phyloP scores from a whole-genome alignment of 768 basidiomycete species.

The Kwoniella shandongensis region DNA sequence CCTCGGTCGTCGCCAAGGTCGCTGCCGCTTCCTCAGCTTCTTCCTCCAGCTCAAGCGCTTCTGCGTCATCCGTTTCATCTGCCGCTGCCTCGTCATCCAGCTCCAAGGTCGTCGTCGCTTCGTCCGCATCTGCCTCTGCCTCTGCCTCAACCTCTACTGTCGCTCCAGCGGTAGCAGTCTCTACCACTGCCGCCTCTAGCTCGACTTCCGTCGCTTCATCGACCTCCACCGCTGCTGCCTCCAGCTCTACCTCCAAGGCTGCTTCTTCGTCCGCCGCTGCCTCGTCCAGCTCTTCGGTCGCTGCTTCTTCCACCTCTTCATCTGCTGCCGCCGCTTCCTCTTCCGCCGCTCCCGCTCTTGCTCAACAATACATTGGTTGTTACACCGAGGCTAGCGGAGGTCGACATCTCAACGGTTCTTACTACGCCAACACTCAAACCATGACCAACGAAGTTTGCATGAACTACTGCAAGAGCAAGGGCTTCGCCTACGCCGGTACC shows the following conservation, averaged over 20 bases:
- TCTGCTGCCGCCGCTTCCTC: constrained; percentile 9
- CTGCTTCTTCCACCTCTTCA: constrained; percentile 1
- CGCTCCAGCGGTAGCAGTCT: constrained; percentile 13
- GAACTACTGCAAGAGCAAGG: constrained; percentile 59
- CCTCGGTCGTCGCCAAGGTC: not conserved
- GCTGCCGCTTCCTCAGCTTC: constrained; percentile 13
- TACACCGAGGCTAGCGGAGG: constrained; percentile 13
- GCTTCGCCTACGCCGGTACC: constrained; percentile 67
- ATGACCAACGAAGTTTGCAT: constrained; percentile 61
- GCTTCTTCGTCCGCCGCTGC: not conserved
- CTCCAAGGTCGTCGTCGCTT: constrained; percentile 1
- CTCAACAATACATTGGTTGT: constrained; percentile 15
- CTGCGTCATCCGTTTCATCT: constrained; percentile 7
- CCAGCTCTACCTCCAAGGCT: constrained; percentile 7
- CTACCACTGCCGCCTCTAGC: constrained; percentile 1
- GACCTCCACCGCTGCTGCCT: constrained; percentile 6
- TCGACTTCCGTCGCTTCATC: constrained; percentile 5
- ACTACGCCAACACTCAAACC: constrained; percentile 3
- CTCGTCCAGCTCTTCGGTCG: constrained; percentile 8
- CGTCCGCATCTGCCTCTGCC: constrained; percentile 6
- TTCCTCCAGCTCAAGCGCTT: constrained; percentile 10
- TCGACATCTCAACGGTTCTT: constrained; percentile 13
- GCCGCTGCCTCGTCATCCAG: constrained; percentile 1
- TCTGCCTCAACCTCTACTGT: constrained; percentile 8
- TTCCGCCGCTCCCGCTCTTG: constrained; percentile 4